Base-by-base conservation (phyloP, 208 protist species). In the Acanthamoeba castellanii region DNA sequence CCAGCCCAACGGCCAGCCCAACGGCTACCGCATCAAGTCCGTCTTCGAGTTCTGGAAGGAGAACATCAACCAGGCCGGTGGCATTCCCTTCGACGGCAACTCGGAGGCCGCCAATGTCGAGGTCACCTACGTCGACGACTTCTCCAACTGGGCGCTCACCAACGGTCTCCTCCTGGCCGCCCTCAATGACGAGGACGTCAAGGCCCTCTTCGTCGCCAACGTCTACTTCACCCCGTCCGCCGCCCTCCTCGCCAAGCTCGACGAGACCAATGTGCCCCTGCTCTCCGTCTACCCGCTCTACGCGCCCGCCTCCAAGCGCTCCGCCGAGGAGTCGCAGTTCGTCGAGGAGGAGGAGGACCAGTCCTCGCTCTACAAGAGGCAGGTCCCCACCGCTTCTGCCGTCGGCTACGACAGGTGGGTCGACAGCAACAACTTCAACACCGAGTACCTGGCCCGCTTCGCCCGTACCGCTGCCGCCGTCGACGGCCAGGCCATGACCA, bases 1-100 rank as follows among this genome's bases (percentile, higher is more conserved):
- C n/a, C n/a, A n/a, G n/a, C n/a, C n/a, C n/a, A n/a, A n/a, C 37
- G 74, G 74, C 74, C 74, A 82, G 74, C 74, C 74, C 74, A 82
- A 82, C 74, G 74, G 74, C 37, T 82, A 82, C 74, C 52, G 52
- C 37, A 82, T 82, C 74, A 82, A 82, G 74, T 82, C 74, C 7
- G 32, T 37, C 5, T 2, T 82, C 74, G 74, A 82, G 74, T 30
- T 82, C 18, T 82, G 74, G 74, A 42, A 34, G 27, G 74, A 82
- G 74, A 14, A 1, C 20, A 11, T 82, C 74, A 82, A 82, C 74
- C 74, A 30, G 13, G 74, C 74, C 32, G 74, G 74, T 37, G 74
- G 74, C 37, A 52, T 82, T 14, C 74, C 74, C 8, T 30, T 2
- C 74, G n/a, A 47, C 74, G 74, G 74, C 74, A 5, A 82, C 74